Conservation (phyloP, 192 early-diverging fungal species). For the Entomortierella chlamydospora region DNA sequence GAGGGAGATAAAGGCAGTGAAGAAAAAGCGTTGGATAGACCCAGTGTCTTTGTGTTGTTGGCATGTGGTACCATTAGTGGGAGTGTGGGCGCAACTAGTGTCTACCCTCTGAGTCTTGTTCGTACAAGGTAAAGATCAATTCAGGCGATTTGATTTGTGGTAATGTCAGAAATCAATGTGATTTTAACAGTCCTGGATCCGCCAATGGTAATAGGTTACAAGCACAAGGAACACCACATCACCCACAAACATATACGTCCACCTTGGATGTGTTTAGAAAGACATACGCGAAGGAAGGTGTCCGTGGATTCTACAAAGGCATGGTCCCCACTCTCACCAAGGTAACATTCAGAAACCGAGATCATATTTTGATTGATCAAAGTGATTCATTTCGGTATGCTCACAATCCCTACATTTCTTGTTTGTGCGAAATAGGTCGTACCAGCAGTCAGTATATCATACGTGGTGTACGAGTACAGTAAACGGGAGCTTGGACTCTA, state of each 20-base stretch:
- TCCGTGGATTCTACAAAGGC: constrained; percentile 81
- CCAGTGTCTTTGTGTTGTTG: constrained; percentile 65
- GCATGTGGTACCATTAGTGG: constrained; percentile 76
- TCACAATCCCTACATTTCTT: background rate
- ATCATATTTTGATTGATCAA: too few relatives aligned
- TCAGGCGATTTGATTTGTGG: background rate
- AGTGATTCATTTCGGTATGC: too few relatives aligned
- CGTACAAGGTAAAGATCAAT: constrained; percentile 69
- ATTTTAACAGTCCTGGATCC: background rate
- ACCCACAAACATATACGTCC: constrained; percentile 74
- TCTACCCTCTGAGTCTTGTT: constrained; percentile 81
- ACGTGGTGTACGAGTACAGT: constrained; percentile 75
- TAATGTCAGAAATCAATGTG: too few relatives aligned
- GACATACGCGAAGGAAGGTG: constrained; percentile 70
- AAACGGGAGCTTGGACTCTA: constrained; percentile 48
- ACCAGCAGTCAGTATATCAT: constrained; percentile 79
- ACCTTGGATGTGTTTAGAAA: constrained; percentile 71
- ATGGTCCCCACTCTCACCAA: constrained; percentile 78
- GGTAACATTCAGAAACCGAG: too few relatives aligned
- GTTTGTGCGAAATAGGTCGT: constrained; percentile 58
- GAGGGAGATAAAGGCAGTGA: constrained; percentile 37
- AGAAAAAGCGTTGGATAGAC: constrained; percentile 45
- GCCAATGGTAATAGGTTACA: constrained; percentile 65
- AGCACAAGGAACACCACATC: constrained; percentile 81
- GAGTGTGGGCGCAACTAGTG: constrained; percentile 71